phyloP scores from a whole-genome alignment of 2,329 filamentous ascomycete genomes.

The Fusarium abutilonis region DNA sequence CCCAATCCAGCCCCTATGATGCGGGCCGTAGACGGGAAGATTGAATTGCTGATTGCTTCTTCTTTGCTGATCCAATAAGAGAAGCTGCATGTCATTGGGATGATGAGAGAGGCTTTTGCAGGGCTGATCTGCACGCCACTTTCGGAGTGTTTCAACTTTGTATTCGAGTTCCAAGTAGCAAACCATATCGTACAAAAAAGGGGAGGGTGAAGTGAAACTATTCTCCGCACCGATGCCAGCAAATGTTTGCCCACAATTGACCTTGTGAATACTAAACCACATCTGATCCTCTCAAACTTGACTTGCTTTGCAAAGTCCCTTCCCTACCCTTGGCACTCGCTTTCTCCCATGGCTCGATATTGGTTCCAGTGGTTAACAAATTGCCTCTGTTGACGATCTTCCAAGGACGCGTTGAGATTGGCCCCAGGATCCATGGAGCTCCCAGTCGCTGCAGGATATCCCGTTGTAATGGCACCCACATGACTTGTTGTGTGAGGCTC shows the following conservation, averaged over 20 bases:
- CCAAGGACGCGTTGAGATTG: constrained; percentile 49
- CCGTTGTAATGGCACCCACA: constrained; percentile 5
- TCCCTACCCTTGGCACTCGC: neutral
- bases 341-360: constrained; percentile 42
- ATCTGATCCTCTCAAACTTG: neutral
- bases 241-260: constrained; percentile 35
- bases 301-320: constrained; percentile 1
- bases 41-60: constrained; percentile 23
- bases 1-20: constrained; percentile 13
- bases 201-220: constrained; percentile 35
- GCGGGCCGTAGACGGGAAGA: constrained; percentile 29
- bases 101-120: constrained; percentile 26
- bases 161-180: constrained; percentile 31
- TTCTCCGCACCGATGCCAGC: constrained; percentile 37
- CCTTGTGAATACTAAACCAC: constrained; percentile 4
- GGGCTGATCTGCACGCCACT: constrained; percentile 34
- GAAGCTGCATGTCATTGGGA: constrained; percentile 4
- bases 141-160: constrained; percentile 30
- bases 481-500: constrained; percentile 13
- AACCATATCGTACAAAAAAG: constrained; percentile 36
- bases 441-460: constrained; percentile 18
- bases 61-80: constrained; percentile 19
- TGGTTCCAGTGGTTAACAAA: constrained; percentile 55
- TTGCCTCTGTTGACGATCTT: constrained; percentile 44
- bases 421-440: constrained; percentile 47